Conservation (phyloP, 257 asterid genomes). For the Prunella vulgaris region DNA sequence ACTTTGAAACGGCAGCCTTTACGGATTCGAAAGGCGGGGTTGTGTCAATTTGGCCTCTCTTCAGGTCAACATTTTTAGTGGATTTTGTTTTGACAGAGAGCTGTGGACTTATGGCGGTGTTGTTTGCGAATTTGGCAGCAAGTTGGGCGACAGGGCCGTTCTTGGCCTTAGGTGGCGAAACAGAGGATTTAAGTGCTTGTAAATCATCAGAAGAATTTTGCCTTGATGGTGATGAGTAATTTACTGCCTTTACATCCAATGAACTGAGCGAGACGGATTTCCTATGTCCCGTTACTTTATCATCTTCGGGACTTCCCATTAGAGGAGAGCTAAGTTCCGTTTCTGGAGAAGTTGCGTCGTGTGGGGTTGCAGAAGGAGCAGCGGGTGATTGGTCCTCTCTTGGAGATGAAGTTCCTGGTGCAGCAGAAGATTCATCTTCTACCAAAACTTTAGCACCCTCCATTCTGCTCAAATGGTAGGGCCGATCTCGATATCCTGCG, state of each 20-base stretch:
- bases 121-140: slow-evolving; percentile 28
- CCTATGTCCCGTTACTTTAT: background rate
- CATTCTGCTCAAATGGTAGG: slow-evolving; percentile 43
- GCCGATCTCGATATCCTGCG: slow-evolving; percentile 22
- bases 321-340: slow-evolving; percentile 15
- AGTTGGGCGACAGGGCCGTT: slow-evolving; percentile 29
- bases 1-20: slow-evolving; percentile 94
- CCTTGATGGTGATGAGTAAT: slow-evolving; percentile 9
- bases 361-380: too few relatives aligned
- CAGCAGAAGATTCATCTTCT: slow-evolving; percentile 39
- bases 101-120: slow-evolving; percentile 15
- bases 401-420: slow-evolving; percentile 30
- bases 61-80: slow-evolving; percentile 21
- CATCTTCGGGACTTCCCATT: slow-evolving; percentile 18
- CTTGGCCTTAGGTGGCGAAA: slow-evolving; percentile 31
- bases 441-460: slow-evolving; percentile 42
- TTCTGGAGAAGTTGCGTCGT: slow-evolving; percentile 11
- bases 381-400: slow-evolving; percentile 34
- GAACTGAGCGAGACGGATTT: slow-evolving; percentile 22
- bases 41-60: slow-evolving; percentile 67
- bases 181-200: slow-evolving; percentile 17
- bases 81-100: slow-evolving; percentile 22
- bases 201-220: slow-evolving; percentile 24
- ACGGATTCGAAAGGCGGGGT: slow-evolving; percentile 92
- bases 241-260: slow-evolving; percentile 22